These are phyloP conservation scores for Calycina marina DNA, from an alignment of 2,329 filamentous ascomycete genomes.

Conservation along the genomic window DNA sequence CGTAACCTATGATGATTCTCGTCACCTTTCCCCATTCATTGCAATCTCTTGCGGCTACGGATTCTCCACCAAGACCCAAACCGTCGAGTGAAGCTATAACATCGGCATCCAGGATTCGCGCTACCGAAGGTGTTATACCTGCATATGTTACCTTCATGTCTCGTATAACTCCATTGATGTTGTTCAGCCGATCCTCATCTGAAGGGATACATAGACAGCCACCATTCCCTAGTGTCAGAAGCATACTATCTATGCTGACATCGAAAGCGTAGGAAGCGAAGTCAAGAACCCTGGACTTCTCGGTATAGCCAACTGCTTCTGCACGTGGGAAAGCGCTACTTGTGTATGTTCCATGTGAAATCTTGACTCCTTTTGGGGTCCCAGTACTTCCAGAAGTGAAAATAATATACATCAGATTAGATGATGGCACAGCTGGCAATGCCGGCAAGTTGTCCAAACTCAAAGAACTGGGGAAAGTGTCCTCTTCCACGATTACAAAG, in stretches of 20 bases:
- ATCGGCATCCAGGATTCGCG: not conserved
- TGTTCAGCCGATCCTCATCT: slow-evolving; percentile 8
- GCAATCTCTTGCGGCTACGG: not conserved
- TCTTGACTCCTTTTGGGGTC: not conserved
- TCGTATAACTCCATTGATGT: slow-evolving; percentile 3
- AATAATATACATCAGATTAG: not conserved
- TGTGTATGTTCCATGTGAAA: not conserved
- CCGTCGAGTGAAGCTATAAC: not conserved
- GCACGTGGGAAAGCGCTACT: not conserved
- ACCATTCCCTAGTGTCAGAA: slow-evolving; percentile 8
- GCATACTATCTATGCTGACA: slow-evolving; percentile 7
- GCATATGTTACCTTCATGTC: not conserved
- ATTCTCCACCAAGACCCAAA: not conserved
- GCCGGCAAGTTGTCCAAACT: not conserved
- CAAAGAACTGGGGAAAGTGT: not conserved
- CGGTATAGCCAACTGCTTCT: not conserved
- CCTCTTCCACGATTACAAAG: not conserved
- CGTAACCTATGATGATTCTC: not conserved
- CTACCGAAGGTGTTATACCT: not conserved
- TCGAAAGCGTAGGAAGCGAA: slow-evolving; percentile 13
- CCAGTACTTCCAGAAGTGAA: not conserved
- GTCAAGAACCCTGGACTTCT: slow-evolving; percentile 6
- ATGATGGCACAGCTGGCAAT: not conserved
- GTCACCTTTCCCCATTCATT: not conserved
- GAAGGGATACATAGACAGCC: slow-evolving; percentile 12